A percentile compares a stretch with the other conserved stretches of the same genome.
Conservation (phyloP, 179 eudicot species). For the Silene vulgaris region DNA sequence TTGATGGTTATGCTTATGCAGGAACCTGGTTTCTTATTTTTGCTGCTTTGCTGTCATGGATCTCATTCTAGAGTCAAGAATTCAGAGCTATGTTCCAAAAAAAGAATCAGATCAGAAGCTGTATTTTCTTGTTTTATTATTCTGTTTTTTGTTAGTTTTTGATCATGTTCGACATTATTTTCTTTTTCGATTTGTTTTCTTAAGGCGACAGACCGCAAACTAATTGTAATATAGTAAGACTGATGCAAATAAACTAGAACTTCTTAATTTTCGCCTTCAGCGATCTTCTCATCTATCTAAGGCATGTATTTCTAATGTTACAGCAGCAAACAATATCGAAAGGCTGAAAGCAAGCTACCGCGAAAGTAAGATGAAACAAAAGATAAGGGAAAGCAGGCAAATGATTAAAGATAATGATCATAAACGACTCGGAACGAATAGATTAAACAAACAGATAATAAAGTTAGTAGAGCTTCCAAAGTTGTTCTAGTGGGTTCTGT, state of each 20-base stretch:
- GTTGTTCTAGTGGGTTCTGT: constrained; percentile 17
- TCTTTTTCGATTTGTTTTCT: constrained; percentile 1
- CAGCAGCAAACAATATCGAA: too few relatives aligned
- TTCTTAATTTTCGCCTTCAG: background rate
- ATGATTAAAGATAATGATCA: background rate
- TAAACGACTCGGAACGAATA: constrained; percentile 11
- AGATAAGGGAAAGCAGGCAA: background rate
- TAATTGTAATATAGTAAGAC: constrained; percentile 29
- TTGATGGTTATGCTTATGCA: constrained; percentile 31
- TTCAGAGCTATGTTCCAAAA: constrained; percentile 11
- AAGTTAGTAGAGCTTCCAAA: constrained; percentile 29
- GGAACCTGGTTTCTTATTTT: constrained; percentile 37
- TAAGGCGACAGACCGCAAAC: constrained; percentile 8
- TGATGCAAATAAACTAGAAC: constrained; percentile 20
- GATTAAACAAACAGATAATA: constrained; percentile 27
- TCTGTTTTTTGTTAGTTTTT: constrained; percentile 1
- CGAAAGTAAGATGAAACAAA: background rate
- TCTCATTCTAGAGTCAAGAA: constrained; percentile 11
- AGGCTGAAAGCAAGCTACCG: background rate
- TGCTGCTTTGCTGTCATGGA: constrained; percentile 31
- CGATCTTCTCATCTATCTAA: background rate
- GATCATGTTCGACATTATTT: background rate
- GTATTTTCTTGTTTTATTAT: background rate
- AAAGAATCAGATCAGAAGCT: constrained; percentile 21
- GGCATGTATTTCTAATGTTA: too few relatives aligned